A percentile compares a stretch with the other conserved stretches of the same genome.
Conservation (phyloP, 257 asterid species). For the Petunia axillaris region DNA sequence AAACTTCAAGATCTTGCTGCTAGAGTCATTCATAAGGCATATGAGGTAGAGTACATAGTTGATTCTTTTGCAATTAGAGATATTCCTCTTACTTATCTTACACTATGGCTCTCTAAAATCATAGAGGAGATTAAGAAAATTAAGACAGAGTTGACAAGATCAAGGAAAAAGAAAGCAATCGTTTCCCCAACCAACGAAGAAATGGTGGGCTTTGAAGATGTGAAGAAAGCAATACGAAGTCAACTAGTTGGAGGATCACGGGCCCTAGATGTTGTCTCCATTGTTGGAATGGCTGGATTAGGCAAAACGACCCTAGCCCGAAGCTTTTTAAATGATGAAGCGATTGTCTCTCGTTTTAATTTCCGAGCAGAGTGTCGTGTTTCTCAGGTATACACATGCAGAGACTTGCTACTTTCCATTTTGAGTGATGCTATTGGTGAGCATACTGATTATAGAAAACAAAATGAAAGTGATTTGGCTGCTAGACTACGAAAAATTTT, state of each 20-base stretch:
- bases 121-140: no score
- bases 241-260: neutral
- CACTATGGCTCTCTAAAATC: no score
- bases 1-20: no score
- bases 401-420: neutral
- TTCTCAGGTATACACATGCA: neutral
- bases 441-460: neutral
- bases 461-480: neutral
- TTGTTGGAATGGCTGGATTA: constrained; percentile 1
- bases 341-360: neutral
- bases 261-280: neutral
- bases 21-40: no score
- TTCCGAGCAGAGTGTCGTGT: neutral
- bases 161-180: no score
- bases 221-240: neutral
- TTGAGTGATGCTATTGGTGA: neutral
- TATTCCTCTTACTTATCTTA: no score
- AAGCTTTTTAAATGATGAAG: neutral
- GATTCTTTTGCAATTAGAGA: no score
- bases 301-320: neutral
- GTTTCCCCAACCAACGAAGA: neutral
- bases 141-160: no score
- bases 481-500: neutral
- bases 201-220: neutral
- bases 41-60: no score